phyloP scores from a whole-genome alignment of 2,329 filamentous ascomycete species.

The Pseudogymnoascus sp. region DNA sequence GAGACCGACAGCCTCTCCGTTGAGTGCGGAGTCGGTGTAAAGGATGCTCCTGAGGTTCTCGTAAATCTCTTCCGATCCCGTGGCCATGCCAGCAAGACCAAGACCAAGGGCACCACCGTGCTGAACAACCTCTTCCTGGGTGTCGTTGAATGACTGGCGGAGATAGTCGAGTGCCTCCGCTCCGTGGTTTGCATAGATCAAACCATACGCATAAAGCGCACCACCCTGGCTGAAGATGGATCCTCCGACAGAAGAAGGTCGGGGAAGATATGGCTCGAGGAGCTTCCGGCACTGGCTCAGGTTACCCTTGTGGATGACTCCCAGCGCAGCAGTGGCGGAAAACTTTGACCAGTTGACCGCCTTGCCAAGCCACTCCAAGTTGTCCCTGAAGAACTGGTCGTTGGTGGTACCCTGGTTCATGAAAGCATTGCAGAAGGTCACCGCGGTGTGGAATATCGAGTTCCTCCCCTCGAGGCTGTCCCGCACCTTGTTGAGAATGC shows the following conservation, averaged over 20 bases:
- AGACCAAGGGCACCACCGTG: slow-evolving; percentile 92
- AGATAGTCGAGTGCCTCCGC: slow-evolving; percentile 80
- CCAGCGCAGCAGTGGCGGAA: slow-evolving; percentile 89
- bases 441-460: slow-evolving; percentile 95
- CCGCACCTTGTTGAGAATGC: slow-evolving; percentile 90
- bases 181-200: slow-evolving; percentile 97
- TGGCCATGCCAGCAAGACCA: slow-evolving; percentile 96
- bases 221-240: slow-evolving; percentile 95
- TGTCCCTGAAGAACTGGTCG: slow-evolving; percentile 97
- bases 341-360: slow-evolving; percentile 99
- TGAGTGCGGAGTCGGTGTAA: slow-evolving; percentile 89
- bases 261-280: slow-evolving; percentile 87
- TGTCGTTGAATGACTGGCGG: slow-evolving; percentile 63
- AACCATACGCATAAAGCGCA: slow-evolving; percentile 85
- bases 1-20: slow-evolving; percentile 91
- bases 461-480: slow-evolving; percentile 93
- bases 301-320: slow-evolving; percentile 95
- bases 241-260: slow-evolving; percentile 61
- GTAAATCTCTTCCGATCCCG: slow-evolving; percentile 81
- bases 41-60: slow-evolving; percentile 83
- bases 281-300: slow-evolving; percentile 88
- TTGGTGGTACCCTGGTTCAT: slow-evolving; percentile 99
- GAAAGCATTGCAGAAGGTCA: slow-evolving; percentile 96
- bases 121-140: slow-evolving; percentile 87
- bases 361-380: slow-evolving; percentile 95